A percentile compares a stretch with the other conserved stretches of the same genome.
These are phyloP conservation scores for Clausena lansium DNA, from an alignment of 345 rosid genomes.

Conservation along the genomic window DNA sequence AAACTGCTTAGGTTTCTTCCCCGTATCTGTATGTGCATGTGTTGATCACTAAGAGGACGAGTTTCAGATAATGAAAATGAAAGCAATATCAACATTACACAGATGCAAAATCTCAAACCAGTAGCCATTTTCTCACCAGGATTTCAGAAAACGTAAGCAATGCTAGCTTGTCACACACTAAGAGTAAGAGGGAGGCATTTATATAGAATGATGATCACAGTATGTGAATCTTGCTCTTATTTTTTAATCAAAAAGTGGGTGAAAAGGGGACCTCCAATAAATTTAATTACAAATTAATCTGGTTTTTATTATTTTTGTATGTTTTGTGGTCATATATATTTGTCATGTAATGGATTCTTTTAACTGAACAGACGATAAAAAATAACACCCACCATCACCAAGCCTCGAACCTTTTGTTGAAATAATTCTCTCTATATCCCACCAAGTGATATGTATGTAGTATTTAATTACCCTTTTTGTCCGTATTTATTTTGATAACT, in stretches of 20 bases:
- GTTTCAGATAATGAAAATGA: slow-evolving; percentile 17
- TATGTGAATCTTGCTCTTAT: neutral
- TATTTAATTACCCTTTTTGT: neutral
- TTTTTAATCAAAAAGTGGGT: slow-evolving; percentile 12
- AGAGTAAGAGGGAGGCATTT: neutral
- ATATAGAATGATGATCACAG: neutral
- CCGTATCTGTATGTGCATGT: neutral
- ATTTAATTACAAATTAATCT: neutral
- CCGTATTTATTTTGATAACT: neutral
- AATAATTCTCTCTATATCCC: neutral
- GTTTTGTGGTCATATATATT: neutral
- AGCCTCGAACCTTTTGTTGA: neutral
- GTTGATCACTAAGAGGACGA: slow-evolving; percentile 12
- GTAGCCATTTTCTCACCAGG: slow-evolving; percentile 11
- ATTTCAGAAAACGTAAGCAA: neutral
- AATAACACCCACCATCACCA: neutral
- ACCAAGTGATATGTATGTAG: too few species aligned
- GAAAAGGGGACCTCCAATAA: neutral
- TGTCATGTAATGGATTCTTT: neutral
- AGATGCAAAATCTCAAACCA: slow-evolving; percentile 14
- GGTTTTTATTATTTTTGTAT: neutral
- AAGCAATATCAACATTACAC: slow-evolving; percentile 9
- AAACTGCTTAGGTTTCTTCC: slow-evolving; percentile 17
- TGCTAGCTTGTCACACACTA: neutral
- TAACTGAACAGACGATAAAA: neutral